A percentile compares a stretch with the other conserved stretches of the same genome.
Evolutionary conservation across 495 filamentous ascomycete genomes (phyloP).

Genomic region (Penicillium egyptiacum): DNA sequence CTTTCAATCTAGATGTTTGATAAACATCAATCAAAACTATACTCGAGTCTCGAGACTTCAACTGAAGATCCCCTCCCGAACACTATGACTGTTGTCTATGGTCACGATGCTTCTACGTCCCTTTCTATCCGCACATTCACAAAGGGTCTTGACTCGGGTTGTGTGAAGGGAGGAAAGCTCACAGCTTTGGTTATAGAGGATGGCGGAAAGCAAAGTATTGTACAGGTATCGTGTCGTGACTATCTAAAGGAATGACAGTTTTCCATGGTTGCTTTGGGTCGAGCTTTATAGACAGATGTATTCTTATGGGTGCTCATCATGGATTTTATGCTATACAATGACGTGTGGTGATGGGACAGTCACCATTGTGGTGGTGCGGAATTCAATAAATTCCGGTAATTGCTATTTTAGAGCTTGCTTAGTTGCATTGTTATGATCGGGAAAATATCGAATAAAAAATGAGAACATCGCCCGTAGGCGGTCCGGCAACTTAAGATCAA

Average conservation of each 20-base stretch:
- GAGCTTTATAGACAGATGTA: not conserved
- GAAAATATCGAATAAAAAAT: too few relatives aligned
- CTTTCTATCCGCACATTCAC: constrained; percentile 68
- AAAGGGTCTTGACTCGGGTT: constrained; percentile 83
- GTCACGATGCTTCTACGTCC: constrained; percentile 76
- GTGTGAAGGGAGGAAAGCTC: constrained; percentile 69
- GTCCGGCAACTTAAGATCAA: too few relatives aligned
- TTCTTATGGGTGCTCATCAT: not conserved
- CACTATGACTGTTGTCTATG: constrained; percentile 69
- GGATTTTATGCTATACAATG: not conserved
- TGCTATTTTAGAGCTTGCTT: not conserved
- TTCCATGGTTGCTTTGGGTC: not conserved
- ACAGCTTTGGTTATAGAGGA: constrained; percentile 73
- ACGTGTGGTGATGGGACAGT: not conserved
- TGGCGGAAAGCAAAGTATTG: constrained; percentile 38
- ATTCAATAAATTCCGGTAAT: too few relatives aligned
- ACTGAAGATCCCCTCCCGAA: constrained; percentile 23
- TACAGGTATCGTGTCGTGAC: constrained; percentile 39
- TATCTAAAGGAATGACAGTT: constrained; percentile 16
- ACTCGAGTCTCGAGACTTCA: constrained; percentile 24
- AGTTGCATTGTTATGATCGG: too few relatives aligned
- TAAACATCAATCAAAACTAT: constrained; percentile 48
- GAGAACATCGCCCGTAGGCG: too few relatives aligned
- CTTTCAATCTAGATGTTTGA: constrained; percentile 52
- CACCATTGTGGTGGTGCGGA: not conserved